phyloP scores from a whole-genome alignment of 225 moss, liverwort and hornwort genomes.

The Lunularia cruciata region DNA sequence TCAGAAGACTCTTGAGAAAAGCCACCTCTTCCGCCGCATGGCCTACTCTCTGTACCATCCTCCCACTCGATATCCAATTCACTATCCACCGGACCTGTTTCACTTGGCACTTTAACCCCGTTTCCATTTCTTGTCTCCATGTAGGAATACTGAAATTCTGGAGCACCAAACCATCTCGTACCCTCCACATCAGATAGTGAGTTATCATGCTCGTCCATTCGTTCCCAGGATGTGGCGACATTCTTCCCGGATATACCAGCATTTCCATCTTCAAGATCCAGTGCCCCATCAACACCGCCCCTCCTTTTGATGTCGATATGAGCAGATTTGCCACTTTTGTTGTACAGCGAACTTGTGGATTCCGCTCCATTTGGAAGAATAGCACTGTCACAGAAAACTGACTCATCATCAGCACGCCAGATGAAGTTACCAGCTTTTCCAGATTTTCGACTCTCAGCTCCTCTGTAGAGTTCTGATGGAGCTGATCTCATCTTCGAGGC shows the following conservation, averaged over 20 bases:
- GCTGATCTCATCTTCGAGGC: neutral
- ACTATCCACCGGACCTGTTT: conserved; percentile 7
- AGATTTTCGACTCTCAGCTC: neutral
- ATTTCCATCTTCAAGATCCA: conserved; percentile 19
- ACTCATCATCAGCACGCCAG: neutral
- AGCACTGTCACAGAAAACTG: neutral
- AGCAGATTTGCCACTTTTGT: neutral
- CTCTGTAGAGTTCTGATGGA: neutral
- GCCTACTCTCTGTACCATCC: conserved; percentile 22
- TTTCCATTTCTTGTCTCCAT: conserved; percentile 28
- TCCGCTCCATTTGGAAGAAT: neutral
- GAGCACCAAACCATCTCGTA: conserved; percentile 78
- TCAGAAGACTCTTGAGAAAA: conserved; percentile 46
- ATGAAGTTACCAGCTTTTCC: neutral
- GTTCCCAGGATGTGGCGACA: conserved; percentile 24
- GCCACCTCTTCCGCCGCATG: neutral
- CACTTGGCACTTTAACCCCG: conserved; percentile 3
- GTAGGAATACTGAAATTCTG: conserved; percentile 60
- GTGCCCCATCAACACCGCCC: conserved; percentile 8
- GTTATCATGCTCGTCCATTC: conserved; percentile 22
- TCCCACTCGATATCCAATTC: conserved; percentile 40
- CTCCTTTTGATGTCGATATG: neutral
- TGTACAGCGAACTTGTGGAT: neutral
- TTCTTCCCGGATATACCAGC: conserved; percentile 11
- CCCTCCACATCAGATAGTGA: conserved; percentile 32